Evolutionary conservation across 202 grass and related monocot genomes (phyloP), one percentile per base, ranked within the genome.

Genomic region (Bolboschoenoplectus hybrid): DNA sequence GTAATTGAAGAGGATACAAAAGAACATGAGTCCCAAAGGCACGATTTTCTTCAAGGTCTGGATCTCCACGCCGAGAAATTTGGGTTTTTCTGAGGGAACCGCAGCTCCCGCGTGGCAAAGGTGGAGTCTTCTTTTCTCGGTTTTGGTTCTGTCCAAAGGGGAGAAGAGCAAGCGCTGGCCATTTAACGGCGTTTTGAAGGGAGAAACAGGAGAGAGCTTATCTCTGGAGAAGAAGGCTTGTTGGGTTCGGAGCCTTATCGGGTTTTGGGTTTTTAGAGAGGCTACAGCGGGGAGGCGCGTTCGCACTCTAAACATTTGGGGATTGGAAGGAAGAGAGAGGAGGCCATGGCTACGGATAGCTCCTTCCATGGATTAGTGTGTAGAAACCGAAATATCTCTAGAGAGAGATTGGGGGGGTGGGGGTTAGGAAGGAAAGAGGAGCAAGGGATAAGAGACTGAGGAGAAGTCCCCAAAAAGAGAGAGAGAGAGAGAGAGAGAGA

Each of bases 1-100:
- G 89, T 96, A 98, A 85, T 98, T 98, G 91, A 98, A 98, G 13
- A 96, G 93, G 67, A 96, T 98, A 67, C 91, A 98, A 88, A 98
- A 96, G 93, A 98, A 98, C 96, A 98, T 98, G 68, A 95, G 81
- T 7, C 96, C 96, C 51, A 98, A 88, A 9, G 93, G 96, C 32
- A 95, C 85, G 65, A 98, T 95, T 90, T 95, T 98, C 86, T 94
- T 95, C n/a, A 98, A 87, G 61, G 96, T 95, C 67, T 39, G 39
- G 1, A 89, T 60, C 82, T 98, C 96, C 3, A 98, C 64, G 39
- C 96, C 91, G 0, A 98, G 84, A 57, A 98, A 90, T 67, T 92
- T 98, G 14, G 81, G 65, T 55, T 85, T 85, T 44, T 85, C 38
- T 9, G 10, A 63, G 19, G 74, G 81, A 20, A 36, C 85, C 11